Evolutionary conservation across 2,329 filamentous ascomycete genomes (phyloP), one percentile per base, ranked within the genome.

Genomic region (Botrytis galanthina): DNA sequence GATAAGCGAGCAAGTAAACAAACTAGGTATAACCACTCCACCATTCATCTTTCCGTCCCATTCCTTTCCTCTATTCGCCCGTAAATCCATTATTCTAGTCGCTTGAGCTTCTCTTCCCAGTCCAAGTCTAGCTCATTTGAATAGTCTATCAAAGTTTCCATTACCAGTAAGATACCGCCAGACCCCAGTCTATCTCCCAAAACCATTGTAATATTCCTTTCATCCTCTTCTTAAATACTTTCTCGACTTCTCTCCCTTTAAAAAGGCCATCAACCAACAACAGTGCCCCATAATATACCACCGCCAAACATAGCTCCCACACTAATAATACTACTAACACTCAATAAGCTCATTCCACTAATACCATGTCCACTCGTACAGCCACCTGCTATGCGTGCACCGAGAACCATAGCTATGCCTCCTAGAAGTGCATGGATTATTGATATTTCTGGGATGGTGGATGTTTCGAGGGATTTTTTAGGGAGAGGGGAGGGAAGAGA

Each of bases 341-440:
- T 89, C 69, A 92, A 82, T 74, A 90, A 82, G n/a, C 88, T 87
- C 78, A 92, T 85, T 0, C 91, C 91, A 74, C 88, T 91, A 75
- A 93, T 89, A 0, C 91, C 91, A 79, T 93, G 91, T 0, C 91
- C 90, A 8, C 88, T 90, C 0, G 90, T 91, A 76, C 91, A 93
- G 0, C 91, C 91, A 2, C 89, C 90, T 0, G 88, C 90, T 72
- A 92, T 78, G 67, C 90, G 85, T 1, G 89, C 84, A 1, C 91
- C 91, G 14, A 92, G 79, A 0, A 86, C 85, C 82, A 92, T 87
- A 22, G 86, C 74, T 5, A 86, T 82, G 0, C 90, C 91, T 2
- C 90, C 90, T 0, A 84, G 63, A 0, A 85, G 77, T 20, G 64
- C 70, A 35, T 29, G 63, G 0, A 32, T 32, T 20, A 60, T 68